A percentile compares a stretch with the other conserved stretches of the same genome.
These are phyloP conservation scores for Kalaharituber pfeilii DNA, from an alignment of 2,329 filamentous ascomycete genomes.

Conservation along the genomic window DNA sequence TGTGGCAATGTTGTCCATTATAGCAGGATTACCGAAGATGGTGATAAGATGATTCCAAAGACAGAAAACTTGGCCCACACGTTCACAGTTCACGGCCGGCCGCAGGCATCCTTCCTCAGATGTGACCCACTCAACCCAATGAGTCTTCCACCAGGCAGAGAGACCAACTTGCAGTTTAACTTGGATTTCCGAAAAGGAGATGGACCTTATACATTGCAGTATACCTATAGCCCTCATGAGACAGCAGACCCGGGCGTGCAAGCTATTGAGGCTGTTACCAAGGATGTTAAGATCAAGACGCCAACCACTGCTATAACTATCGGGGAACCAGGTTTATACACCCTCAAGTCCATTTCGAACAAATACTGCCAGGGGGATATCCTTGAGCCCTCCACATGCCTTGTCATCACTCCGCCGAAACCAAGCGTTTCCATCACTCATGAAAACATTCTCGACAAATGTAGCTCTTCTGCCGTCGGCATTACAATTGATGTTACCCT, in stretches of 20 bases:
- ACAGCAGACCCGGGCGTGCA: conserved; percentile 32
- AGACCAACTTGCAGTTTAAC: conserved; percentile 43
- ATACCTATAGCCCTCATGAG: conserved; percentile 63
- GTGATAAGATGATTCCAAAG: conserved; percentile 41
- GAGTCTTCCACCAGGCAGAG: conserved; percentile 60
- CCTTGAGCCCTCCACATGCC: conserved; percentile 81
- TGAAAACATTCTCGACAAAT: conserved; percentile 83
- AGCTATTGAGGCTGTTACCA: conserved; percentile 10
- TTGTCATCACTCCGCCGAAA: conserved; percentile 78
- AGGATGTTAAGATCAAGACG: conserved; percentile 39
- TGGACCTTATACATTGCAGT: conserved; percentile 55
- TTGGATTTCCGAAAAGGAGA: conserved; percentile 47
- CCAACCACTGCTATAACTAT: conserved; percentile 31
- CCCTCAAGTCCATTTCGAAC: conserved; percentile 59
- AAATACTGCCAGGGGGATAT: conserved; percentile 75
- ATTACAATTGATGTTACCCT: conserved; percentile 77
- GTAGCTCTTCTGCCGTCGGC: conserved; percentile 82
- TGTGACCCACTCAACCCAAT: conserved; percentile 69
- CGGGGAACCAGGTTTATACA: conserved; percentile 68
- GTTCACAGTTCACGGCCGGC: conserved; percentile 75
- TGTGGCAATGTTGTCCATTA: conserved; percentile 78
- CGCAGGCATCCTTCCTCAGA: conserved; percentile 49
- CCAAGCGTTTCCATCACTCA: conserved; percentile 56
- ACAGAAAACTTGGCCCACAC: conserved; percentile 50
- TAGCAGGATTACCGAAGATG: conserved; percentile 46